Evolutionary conservation across 2,329 filamentous ascomycete genomes (phyloP).

Genomic region (Ophiostoma sp.): DNA sequence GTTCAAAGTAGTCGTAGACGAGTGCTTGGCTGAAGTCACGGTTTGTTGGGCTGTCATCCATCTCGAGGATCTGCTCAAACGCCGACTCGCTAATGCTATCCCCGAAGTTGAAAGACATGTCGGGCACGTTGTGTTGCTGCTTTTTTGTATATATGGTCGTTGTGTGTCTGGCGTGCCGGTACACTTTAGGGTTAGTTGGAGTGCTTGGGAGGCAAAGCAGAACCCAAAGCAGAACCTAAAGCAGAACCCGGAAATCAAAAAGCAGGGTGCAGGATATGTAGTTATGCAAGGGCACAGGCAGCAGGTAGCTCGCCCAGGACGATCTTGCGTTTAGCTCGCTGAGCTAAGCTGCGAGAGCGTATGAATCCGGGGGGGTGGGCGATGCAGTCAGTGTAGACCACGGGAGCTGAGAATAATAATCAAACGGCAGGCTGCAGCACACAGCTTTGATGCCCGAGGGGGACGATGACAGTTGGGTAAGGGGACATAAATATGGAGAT

Average conservation of each 20-base stretch:
- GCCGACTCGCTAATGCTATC: constrained; percentile 73
- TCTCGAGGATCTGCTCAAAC: constrained; percentile 94
- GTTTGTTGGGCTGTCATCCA: constrained; percentile 87
- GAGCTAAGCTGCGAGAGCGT: no score
- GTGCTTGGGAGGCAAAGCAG: neutral
- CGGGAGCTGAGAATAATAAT: neutral
- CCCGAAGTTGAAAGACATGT: constrained; percentile 56
- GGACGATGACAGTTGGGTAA: neutral
- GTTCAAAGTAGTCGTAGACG: constrained; percentile 87
- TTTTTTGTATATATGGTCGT: neutral
- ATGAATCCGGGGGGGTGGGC: no score
- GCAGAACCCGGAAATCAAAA: no score
- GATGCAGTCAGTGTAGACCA: neutral
- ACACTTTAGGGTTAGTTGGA: neutral
- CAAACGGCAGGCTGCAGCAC: neutral
- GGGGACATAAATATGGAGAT: neutral
- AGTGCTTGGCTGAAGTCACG: constrained; percentile 84
- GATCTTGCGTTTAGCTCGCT: no score
- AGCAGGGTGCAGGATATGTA: no score
- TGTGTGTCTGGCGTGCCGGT: neutral
- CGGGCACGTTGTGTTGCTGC: constrained; percentile 25
- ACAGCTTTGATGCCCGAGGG: constrained; percentile 1
- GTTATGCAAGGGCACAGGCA: no score
- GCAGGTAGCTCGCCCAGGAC: no score
- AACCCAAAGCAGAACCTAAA: neutral